A percentile compares a stretch with the other conserved stretches of the same genome.
Evolutionary conservation across 192 early-diverging fungal species (phyloP).

Genomic region (Coemansia sp.): DNA sequence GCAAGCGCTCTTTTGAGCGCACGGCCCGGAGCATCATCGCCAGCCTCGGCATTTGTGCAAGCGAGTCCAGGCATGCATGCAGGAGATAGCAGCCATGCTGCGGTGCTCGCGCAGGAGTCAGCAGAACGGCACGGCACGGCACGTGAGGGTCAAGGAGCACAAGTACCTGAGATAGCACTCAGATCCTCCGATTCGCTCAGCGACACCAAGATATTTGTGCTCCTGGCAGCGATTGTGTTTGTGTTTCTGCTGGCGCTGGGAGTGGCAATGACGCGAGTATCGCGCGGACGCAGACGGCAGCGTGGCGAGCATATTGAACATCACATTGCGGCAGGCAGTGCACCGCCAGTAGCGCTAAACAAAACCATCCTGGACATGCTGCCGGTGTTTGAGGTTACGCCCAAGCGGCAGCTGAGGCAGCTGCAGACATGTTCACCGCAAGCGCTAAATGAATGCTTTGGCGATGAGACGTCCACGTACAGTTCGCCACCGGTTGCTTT

Average conservation of each 20-base stretch:
- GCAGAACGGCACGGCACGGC: background rate
- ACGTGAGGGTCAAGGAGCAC: background rate
- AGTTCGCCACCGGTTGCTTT: background rate
- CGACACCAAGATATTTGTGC: conserved; percentile 55
- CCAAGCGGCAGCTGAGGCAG: conserved; percentile 34
- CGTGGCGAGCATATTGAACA: conserved; percentile 20
- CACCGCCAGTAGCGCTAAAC: conserved; percentile 42
- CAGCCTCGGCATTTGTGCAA: background rate
- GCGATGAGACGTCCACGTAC: background rate
- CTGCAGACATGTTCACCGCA: conserved; percentile 20
- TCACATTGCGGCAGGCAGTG: conserved; percentile 23
- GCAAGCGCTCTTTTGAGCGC: background rate
- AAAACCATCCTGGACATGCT: conserved; percentile 49
- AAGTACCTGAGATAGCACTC: background rate
- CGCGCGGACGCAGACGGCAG: conserved; percentile 32
- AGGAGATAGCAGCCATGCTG: background rate
- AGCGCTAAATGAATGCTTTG: conserved; percentile 27
- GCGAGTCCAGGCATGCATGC: background rate
- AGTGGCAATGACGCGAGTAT: conserved; percentile 52
- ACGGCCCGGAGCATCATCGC: background rate
- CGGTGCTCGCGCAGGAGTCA: background rate
- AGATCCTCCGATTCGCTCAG: conserved; percentile 42
- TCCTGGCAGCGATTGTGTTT: conserved; percentile 49
- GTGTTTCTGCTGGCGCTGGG: conserved; percentile 50
- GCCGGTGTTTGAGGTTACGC: conserved; percentile 50